phyloP scores from a whole-genome alignment of 805 yeast genomes.

The Wickerhamomyces chambardii region DNA sequence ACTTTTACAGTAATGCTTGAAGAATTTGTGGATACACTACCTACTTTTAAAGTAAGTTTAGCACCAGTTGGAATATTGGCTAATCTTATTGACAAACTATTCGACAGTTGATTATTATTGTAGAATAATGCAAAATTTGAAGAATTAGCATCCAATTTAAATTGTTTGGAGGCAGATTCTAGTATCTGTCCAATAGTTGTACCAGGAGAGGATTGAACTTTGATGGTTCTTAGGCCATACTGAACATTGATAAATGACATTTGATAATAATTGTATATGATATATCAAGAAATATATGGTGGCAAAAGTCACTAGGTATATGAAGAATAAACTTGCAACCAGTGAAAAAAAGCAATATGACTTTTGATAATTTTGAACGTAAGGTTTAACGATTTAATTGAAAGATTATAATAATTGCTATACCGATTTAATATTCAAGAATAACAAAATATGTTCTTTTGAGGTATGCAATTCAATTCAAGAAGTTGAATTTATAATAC shows the following conservation, averaged over 20 bases:
- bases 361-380: no score
- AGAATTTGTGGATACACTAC: neutral
- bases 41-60: slow-evolving; percentile 22
- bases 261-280: no score
- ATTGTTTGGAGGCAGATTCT: slow-evolving; percentile 24
- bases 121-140: slow-evolving; percentile 12
- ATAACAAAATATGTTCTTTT: no score
- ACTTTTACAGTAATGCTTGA: slow-evolving; percentile 20
- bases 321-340: no score
- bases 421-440: no score
- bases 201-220: slow-evolving; percentile 24
- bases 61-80: slow-evolving; percentile 35
- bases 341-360: no score
- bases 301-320: no score
- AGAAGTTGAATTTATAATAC: no score
- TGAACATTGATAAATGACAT: slow-evolving; percentile 30
- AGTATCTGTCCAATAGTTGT: slow-evolving; percentile 28
- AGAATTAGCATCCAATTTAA: slow-evolving; percentile 19
- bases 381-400: no score
- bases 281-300: no score
- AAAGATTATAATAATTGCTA: no score
- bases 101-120: slow-evolving; percentile 22
- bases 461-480: no score
- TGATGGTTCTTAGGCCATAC: slow-evolving; percentile 24
- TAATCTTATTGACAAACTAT: slow-evolving; percentile 33